Percentiles rank a stretch among this genome's conserved stretches.
Conservation (phyloP, 495 filamentous ascomycete species). For the Hypomontagnella submonticulosa region DNA sequence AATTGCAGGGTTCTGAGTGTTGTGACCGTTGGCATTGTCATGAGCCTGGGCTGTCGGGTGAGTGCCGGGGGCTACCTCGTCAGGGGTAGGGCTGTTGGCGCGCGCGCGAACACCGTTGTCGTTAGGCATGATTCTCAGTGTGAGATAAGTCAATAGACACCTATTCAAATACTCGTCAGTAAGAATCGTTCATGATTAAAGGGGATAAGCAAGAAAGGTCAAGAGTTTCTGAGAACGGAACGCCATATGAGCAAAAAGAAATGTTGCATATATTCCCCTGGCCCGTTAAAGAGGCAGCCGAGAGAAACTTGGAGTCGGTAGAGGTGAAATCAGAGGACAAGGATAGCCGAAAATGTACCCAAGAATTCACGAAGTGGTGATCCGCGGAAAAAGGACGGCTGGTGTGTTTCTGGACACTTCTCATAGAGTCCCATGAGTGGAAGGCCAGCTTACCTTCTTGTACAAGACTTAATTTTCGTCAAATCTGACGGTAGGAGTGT, state of each 20-base stretch:
- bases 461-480: conserved; percentile 21
- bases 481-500: conserved; percentile 16
- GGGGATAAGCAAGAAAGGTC: background rate
- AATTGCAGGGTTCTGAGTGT: conserved; percentile 26
- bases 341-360: too few species aligned
- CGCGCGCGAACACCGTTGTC: conserved; percentile 15
- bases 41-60: conserved; percentile 34
- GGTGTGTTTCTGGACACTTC: too few species aligned
- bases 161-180: conserved; percentile 16
- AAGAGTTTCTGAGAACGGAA: background rate
- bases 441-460: conserved; percentile 20
- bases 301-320: background rate
- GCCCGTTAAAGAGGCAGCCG: too few species aligned
- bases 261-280: background rate
- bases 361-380: too few species aligned
- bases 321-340: background rate
- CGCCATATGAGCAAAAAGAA: background rate
- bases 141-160: conserved; percentile 22
- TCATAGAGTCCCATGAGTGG: too few species aligned
- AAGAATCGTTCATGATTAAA: background rate
- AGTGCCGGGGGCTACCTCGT: background rate
- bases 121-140: conserved; percentile 17
- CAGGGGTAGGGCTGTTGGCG: conserved; percentile 9
- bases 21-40: conserved; percentile 23
- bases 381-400: too few species aligned